These are phyloP conservation scores for Aspergillus melleus DNA, from an alignment of 2,329 filamentous ascomycete genomes.

Conservation along the genomic window DNA sequence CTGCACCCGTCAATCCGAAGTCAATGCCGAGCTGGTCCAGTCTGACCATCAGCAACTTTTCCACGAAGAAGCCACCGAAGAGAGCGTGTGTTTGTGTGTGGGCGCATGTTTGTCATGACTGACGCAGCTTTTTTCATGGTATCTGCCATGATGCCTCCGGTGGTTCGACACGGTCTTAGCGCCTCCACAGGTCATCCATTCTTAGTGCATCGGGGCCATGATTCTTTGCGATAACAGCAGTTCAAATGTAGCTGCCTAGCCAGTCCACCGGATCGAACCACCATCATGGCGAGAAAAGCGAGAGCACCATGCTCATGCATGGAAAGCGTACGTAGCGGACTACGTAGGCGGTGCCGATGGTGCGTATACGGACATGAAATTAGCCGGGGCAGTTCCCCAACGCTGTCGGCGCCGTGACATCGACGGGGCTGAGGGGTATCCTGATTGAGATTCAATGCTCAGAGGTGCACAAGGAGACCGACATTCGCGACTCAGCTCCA, in stretches of 20 bases:
- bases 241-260: neutral
- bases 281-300: neutral
- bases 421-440: too few relatives aligned
- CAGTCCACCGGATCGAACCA: neutral
- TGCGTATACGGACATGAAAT: neutral
- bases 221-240: neutral
- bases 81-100: too few relatives aligned
- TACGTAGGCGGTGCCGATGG: neutral
- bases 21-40: neutral
- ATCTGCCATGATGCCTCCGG: neutral
- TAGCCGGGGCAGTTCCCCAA: neutral
- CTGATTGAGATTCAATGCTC: too few relatives aligned
- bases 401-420: neutral
- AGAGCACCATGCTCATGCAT: neutral
- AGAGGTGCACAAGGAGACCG: too few relatives aligned
- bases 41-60: neutral
- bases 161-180: constrained; percentile 8
- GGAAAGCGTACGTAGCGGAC: neutral
- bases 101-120: too few relatives aligned
- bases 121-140: neutral
- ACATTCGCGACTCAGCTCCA: too few relatives aligned
- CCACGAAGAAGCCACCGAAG: too few relatives aligned
- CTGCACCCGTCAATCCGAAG: neutral
- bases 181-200: neutral
- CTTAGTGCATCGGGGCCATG: neutral